Conservation (phyloP, 2,329 filamentous ascomycete species). For the Calonectria montana region DNA sequence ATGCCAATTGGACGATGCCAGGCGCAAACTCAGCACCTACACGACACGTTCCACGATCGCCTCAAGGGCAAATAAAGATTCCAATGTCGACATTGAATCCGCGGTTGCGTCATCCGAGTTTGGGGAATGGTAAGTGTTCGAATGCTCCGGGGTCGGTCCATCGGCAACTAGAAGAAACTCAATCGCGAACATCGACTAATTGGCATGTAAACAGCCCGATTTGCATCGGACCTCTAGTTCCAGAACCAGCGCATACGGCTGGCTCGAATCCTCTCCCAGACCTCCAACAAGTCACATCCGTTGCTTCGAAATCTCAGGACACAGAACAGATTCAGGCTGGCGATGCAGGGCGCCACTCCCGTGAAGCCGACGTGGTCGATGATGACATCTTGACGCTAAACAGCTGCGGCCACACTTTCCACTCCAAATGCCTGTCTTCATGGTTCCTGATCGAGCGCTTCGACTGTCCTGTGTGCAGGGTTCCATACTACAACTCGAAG, state of each 20-base stretch:
- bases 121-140: constrained; percentile 41
- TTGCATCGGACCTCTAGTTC: constrained; percentile 47
- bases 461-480: constrained; percentile 54
- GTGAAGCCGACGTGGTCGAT: constrained; percentile 15
- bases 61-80: constrained; percentile 20
- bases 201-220: constrained; percentile 43
- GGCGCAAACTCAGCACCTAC: constrained; percentile 45
- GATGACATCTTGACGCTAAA: constrained; percentile 52
- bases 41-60: constrained; percentile 37
- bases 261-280: constrained; percentile 27
- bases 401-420: constrained; percentile 53
- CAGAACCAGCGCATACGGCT: constrained; percentile 37
- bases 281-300: constrained; percentile 30
- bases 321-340: background rate
- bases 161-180: background rate
- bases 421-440: constrained; percentile 51
- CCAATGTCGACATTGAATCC: constrained; percentile 33
- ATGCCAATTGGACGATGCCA: constrained; percentile 38
- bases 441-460: constrained; percentile 53
- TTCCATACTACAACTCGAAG: constrained; percentile 44
- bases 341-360: background rate
- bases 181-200: constrained; percentile 10
- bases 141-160: constrained; percentile 13
- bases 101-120: constrained; percentile 30
- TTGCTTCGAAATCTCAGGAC: constrained; percentile 17